Percentiles rank a stretch among this genome's conserved stretches.
phyloP scores from a whole-genome alignment of 108 stramenopile species.

The Fragilaria radians region DNA sequence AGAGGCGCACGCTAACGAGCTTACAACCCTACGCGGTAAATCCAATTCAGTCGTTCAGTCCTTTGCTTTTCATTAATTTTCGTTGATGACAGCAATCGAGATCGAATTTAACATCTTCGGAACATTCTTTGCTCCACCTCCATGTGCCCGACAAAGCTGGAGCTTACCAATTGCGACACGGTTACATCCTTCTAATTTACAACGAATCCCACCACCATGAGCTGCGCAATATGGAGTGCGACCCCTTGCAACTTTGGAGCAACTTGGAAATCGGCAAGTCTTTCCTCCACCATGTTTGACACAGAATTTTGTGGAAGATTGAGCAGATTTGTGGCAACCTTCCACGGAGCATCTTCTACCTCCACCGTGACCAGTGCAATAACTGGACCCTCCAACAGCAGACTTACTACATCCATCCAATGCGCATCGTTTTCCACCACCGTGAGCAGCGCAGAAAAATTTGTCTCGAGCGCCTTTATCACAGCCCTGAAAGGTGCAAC shows the following conservation, averaged over 20 bases:
- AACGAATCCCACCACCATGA: constrained; percentile 95
- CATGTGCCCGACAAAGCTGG: constrained; percentile 92
- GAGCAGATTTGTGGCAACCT: constrained; percentile 91
- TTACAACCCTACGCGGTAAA: too few relatives aligned
- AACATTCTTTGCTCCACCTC: constrained; percentile 62
- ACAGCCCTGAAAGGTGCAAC: constrained; percentile 90
- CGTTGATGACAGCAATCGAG: too few relatives aligned
- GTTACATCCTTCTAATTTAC: constrained; percentile 90
- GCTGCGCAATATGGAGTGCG: constrained; percentile 84
- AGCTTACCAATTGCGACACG: constrained; percentile 92
- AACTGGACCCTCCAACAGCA: constrained; percentile 91
- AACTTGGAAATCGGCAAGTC: constrained; percentile 67
- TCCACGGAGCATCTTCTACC: constrained; percentile 86
- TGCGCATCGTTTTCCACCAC: constrained; percentile 93
- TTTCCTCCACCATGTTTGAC: constrained; percentile 99
- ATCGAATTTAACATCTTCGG: too few relatives aligned
- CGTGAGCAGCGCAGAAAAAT: constrained; percentile 90
- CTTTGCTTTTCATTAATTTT: too few relatives aligned
- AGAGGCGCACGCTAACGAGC: too few relatives aligned
- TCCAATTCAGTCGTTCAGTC: too few relatives aligned
- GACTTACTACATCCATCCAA: constrained; percentile 90
- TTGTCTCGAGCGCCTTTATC: constrained; percentile 90
- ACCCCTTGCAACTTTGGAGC: constrained; percentile 82
- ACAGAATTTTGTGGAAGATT: constrained; percentile 92
- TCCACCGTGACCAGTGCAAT: constrained; percentile 96